A percentile compares a stretch with the other conserved stretches of the same genome.
phyloP scores from a whole-genome alignment of 768 basidiomycete species.

The Brasilioporus rufonigricans region DNA sequence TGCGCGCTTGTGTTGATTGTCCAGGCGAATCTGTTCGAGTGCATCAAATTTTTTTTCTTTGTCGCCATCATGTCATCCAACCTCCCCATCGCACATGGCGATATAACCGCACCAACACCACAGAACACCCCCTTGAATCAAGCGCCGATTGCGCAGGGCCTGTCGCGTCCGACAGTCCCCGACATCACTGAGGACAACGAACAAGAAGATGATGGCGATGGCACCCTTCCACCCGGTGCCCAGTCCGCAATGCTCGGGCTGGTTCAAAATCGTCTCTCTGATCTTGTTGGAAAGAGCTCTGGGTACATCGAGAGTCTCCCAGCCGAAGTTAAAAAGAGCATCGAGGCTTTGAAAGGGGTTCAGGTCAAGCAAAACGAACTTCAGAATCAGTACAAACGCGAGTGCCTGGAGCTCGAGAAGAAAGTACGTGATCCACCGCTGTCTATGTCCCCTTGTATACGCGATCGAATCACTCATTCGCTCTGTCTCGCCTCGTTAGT shows the following conservation, averaged over 20 bases:
- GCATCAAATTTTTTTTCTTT: slow-evolving; percentile 22
- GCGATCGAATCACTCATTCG: slow-evolving; percentile 10
- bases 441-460: slow-evolving; percentile 13
- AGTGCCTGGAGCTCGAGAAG: slow-evolving; percentile 93
- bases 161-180: slow-evolving; percentile 86
- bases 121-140: slow-evolving; percentile 88
- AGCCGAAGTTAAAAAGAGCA: slow-evolving; percentile 71
- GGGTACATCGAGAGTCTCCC: slow-evolving; percentile 94
- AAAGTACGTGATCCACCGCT: slow-evolving; percentile 55
- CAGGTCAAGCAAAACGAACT: slow-evolving; percentile 90
- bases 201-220: slow-evolving; percentile 57
- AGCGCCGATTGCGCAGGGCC: slow-evolving; percentile 73
- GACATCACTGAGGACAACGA: slow-evolving; percentile 85
- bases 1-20: slow-evolving; percentile 26
- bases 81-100: slow-evolving; percentile 57
- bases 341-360: slow-evolving; percentile 92
- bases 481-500: slow-evolving; percentile 40
- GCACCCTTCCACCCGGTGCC: slow-evolving; percentile 41
- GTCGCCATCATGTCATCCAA: slow-evolving; percentile 60
- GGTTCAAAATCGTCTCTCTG: slow-evolving; percentile 84
- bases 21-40: slow-evolving; percentile 16
- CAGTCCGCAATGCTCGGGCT: slow-evolving; percentile 75
- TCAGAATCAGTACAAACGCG: slow-evolving; percentile 89
- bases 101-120: slow-evolving; percentile 86
- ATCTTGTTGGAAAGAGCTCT: slow-evolving; percentile 86